Percentiles rank a stretch among this genome's conserved stretches.
These are phyloP conservation scores for Kodamaea sp. DNA, from an alignment of 1,139 yeast genomes.

Conservation along the genomic window DNA sequence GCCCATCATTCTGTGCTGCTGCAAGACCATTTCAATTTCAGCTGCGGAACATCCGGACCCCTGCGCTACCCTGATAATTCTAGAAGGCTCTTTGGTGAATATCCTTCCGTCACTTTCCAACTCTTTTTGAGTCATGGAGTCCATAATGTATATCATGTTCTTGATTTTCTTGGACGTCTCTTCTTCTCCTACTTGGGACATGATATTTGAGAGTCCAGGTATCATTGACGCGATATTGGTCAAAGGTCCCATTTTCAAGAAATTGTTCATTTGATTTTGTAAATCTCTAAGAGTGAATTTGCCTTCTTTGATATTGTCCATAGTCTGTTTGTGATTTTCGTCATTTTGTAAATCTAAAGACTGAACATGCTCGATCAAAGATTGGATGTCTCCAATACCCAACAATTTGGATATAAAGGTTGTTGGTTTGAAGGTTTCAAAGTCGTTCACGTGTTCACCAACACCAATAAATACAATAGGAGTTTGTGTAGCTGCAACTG, in stretches of 20 bases:
- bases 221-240: slow-evolving; percentile 94
- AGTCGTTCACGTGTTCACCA: slow-evolving; percentile 94
- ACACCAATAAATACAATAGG: slow-evolving; percentile 98
- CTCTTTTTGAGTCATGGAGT: slow-evolving; percentile 93
- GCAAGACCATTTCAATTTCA: slow-evolving; percentile 89
- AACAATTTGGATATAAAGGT: slow-evolving; percentile 85
- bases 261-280: slow-evolving; percentile 93
- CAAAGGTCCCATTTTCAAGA: slow-evolving; percentile 94
- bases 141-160: slow-evolving; percentile 89
- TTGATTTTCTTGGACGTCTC: slow-evolving; percentile 82
- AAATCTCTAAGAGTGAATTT: slow-evolving; percentile 89
- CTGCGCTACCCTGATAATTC: slow-evolving; percentile 87
- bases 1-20: slow-evolving; percentile 95
- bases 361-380: slow-evolving; percentile 91
- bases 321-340: slow-evolving; percentile 75
- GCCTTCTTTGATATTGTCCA: slow-evolving; percentile 93
- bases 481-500: slow-evolving; percentile 95
- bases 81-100: slow-evolving; percentile 77
- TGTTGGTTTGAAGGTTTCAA: slow-evolving; percentile 88
- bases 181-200: slow-evolving; percentile 88
- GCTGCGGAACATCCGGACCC: slow-evolving; percentile 96
- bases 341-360: slow-evolving; percentile 76
- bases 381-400: slow-evolving; percentile 95
- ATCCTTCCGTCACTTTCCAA: slow-evolving; percentile 87
- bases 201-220: slow-evolving; percentile 86